Evolutionary conservation across 768 basidiomycete genomes (phyloP), one percentile per base, ranked within the genome.

Genomic region (Filobasidium wieringae): DNA sequence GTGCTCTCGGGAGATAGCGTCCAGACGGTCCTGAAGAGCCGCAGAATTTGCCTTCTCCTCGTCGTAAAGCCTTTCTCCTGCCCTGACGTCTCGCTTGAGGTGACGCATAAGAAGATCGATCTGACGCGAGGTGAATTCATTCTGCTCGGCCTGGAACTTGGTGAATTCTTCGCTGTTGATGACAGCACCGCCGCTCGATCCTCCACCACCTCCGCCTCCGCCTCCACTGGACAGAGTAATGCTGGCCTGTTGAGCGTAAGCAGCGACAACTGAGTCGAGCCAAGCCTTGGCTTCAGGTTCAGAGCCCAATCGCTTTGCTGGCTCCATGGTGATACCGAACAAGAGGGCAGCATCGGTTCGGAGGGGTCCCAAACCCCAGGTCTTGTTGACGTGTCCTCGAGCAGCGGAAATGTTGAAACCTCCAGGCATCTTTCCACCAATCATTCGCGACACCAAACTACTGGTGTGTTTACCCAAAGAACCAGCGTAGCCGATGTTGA

Each of bases 91-190:
- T 39, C 86, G 86, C 55, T 85, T 84, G 64, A 99, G 84, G 73
- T 97, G 93, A 60, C 95, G 89, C 84, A 93, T 93, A 72, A 93
- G 88, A 14, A 97, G 80, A 70, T 97, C 93, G 58, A 99, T 82
- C 65, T 99, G 90, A 67, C 92, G 89, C 45, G 83, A 79, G 22
- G 88, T 90, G 63, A 97, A 92, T 53, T 84, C 82, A 71, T 95
- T 81, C 73, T 97, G 93, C 55, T 95, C 88, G 1, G 83, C 80
- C 67, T 90, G 87, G 82, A 97, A 96, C 75, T 91, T 90, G 72
- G 90, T 76, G 80, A 99, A 96, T 70, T 93, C 91, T 74, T 97
- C 95, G 71, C 90, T 92, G 78, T 96, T 93, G 78, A 97, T 93
- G 34, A 84, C 84, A 0, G 87, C 83, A 15, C 88, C 91, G 29